Base-by-base conservation (phyloP, 495 filamentous ascomycete species). In the Cenococcum geophilum region DNA sequence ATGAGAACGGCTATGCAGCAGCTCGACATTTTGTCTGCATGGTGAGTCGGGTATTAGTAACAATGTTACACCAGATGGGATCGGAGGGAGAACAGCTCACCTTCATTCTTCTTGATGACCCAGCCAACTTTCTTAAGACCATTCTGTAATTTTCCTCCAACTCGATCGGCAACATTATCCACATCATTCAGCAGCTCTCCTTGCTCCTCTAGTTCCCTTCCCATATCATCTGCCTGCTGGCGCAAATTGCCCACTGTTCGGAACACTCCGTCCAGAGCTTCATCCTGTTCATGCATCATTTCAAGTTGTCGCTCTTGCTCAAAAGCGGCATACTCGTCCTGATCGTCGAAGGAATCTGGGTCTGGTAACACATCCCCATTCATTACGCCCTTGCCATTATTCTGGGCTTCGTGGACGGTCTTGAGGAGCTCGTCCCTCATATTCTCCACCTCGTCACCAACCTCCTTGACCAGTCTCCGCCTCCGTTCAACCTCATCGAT, bases 271-370 rank as follows among this genome's bases (percentile, higher is more conserved):
- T 97, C 92, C 6, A 98, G 77, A 64, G 90, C 85, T 78, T 93
- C 79, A 71, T 98, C 95, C 76, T 97, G 93, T 73, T 96, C 92
- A 68, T 87, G 84, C 87, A 98, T 92, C 72, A 97, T 85, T 77
- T 90, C 83, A 68, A 85, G 62, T 76, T 98, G 93, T 68, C 93
- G 81, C 74, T 95, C 86, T 71, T 96, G 87, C 79, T 97, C 95
- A 71, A 93, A 92, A 55, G 84, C 86, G n/a, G 83, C 86, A 74
- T 89, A 87, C 45, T 81, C 79, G 71, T 92, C 89, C 61, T 76
- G 61, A 47, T 76, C 60, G 47, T 79, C 82, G 63, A 92, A 95
- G 21, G 86, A 82, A 50, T 82, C 84, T 42, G 89, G 89, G 58
- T 88, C 85, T 1, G 88, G 88, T 21, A 91, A 71, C 22, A 80